phyloP scores from a whole-genome alignment of 2,329 filamentous ascomycete genomes.

The Gaeumannomyces tritici region DNA sequence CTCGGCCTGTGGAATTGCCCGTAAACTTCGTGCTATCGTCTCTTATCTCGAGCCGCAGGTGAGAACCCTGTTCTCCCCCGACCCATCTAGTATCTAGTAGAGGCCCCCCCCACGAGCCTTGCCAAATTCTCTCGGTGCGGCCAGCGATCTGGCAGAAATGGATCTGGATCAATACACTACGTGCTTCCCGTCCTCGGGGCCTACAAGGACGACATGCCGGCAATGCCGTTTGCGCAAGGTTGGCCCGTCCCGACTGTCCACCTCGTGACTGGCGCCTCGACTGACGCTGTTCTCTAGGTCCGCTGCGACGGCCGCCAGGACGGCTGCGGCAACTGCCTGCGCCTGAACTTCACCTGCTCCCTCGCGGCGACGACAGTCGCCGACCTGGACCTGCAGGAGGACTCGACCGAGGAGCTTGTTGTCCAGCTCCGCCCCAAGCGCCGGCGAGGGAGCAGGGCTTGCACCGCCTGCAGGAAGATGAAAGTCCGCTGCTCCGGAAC shows the following conservation, averaged over 20 bases:
- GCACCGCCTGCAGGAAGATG: slow-evolving; percentile 17
- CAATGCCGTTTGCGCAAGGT: slow-evolving; percentile 15
- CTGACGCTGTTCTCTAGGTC: slow-evolving; percentile 8
- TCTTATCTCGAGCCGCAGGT: no score
- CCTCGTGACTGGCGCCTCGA: neutral
- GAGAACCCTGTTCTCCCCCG: no score
- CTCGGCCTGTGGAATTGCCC: neutral
- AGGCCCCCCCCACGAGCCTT: neutral
- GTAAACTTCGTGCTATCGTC: neutral
- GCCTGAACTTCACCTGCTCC: slow-evolving; percentile 22
- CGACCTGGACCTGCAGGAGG: slow-evolving; percentile 4
- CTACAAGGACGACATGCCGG: slow-evolving; percentile 13
- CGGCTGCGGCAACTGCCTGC: slow-evolving; percentile 22
- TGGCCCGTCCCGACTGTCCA: neutral
- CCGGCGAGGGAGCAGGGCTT: slow-evolving; percentile 12
- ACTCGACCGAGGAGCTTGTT: slow-evolving; percentile 3
- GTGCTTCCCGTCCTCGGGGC: slow-evolving; percentile 9
- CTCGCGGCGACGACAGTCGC: slow-evolving; percentile 13
- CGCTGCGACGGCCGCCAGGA: slow-evolving; percentile 20
- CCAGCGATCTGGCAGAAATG: neutral
- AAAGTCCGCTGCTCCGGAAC: slow-evolving; percentile 15
- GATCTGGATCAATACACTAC: slow-evolving; percentile 10
- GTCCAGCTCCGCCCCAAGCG: slow-evolving; percentile 15
- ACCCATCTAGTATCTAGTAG: neutral
- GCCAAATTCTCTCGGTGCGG: neutral